Conservation (phyloP, 352 stramenopile genomes). For the Globisporangium parvum region DNA sequence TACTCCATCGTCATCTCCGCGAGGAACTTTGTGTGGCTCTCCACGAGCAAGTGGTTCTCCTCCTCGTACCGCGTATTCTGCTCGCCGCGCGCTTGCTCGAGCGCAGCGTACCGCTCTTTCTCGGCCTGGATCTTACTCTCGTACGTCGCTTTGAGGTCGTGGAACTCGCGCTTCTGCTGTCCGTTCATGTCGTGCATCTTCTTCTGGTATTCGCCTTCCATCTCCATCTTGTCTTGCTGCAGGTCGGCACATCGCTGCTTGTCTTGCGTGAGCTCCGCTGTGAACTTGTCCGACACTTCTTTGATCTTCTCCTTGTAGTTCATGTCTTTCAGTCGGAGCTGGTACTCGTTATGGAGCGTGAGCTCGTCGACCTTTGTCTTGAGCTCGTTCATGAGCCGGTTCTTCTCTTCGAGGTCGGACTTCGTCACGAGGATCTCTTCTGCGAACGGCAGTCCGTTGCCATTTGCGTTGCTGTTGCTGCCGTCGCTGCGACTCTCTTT, state of each 20-base stretch:
- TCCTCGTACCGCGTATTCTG: constrained; percentile 71
- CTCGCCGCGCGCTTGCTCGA: constrained; percentile 69
- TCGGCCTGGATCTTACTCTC: constrained; percentile 90
- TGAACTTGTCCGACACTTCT: constrained; percentile 92
- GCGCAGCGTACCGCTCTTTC: constrained; percentile 82
- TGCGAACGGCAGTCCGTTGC: constrained; percentile 69
- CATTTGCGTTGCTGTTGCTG: constrained; percentile 26
- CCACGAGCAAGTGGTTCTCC: constrained; percentile 71
- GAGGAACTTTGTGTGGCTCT: constrained; percentile 83
- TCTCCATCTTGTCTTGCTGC: constrained; percentile 87
- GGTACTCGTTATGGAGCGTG: constrained; percentile 93
- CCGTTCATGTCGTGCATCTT: constrained; percentile 89
- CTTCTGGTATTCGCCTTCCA: constrained; percentile 89
- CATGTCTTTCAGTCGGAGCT: constrained; percentile 93
- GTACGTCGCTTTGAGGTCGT: constrained; percentile 89
- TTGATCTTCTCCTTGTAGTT: constrained; percentile 96
- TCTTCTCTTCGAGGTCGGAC: constrained; percentile 91
- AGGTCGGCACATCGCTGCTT: constrained; percentile 87
- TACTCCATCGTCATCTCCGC: constrained; percentile 91
- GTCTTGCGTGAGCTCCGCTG: constrained; percentile 90
- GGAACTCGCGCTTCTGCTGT: constrained; percentile 83
- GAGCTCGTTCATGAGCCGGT: constrained; percentile 88
- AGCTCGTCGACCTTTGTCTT: constrained; percentile 94
- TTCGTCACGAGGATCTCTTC: constrained; percentile 94
- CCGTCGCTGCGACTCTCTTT: constrained; percentile 20